A percentile compares a stretch with the other conserved stretches of the same genome.
Evolutionary conservation across 192 early-diverging fungal genomes (phyloP).

Genomic region (Jimgerdemannia flammicorona): DNA sequence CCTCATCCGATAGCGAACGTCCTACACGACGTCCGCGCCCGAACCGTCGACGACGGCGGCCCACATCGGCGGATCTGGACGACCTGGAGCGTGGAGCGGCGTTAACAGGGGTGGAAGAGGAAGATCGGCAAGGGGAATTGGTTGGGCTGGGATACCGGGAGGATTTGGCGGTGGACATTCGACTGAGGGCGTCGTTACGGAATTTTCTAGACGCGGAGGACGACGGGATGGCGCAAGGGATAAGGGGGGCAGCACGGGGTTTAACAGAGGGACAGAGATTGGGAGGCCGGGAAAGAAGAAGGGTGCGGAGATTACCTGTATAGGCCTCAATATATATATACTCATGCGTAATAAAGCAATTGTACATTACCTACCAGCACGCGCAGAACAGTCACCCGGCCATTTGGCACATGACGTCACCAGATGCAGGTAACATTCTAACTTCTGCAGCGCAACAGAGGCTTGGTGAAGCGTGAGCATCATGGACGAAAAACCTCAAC

Average conservation of each 20-base stretch:
- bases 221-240: background rate
- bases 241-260: background rate
- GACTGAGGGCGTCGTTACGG: constrained; percentile 17
- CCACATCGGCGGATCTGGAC: background rate
- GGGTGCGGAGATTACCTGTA: background rate
- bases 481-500: background rate
- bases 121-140: constrained; percentile 2
- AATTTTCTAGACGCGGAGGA: constrained; percentile 24
- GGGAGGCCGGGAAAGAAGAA: background rate
- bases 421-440: too few relatives aligned
- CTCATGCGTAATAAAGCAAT: too few relatives aligned
- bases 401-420: too few relatives aligned
- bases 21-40: background rate
- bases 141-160: constrained; percentile 15
- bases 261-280: background rate
- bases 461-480: background rate
- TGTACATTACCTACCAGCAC: too few relatives aligned
- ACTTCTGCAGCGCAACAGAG: too few relatives aligned
- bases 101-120: constrained; percentile 10
- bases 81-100: background rate
- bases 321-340: background rate
- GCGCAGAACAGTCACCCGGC: too few relatives aligned
- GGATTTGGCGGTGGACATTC: constrained; percentile 23
- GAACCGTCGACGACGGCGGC: background rate
- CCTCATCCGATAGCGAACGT: background rate